These are phyloP conservation scores for Sphaceloma murrayae DNA, from an alignment of 2,329 filamentous ascomycete genomes.

Conservation along the genomic window DNA sequence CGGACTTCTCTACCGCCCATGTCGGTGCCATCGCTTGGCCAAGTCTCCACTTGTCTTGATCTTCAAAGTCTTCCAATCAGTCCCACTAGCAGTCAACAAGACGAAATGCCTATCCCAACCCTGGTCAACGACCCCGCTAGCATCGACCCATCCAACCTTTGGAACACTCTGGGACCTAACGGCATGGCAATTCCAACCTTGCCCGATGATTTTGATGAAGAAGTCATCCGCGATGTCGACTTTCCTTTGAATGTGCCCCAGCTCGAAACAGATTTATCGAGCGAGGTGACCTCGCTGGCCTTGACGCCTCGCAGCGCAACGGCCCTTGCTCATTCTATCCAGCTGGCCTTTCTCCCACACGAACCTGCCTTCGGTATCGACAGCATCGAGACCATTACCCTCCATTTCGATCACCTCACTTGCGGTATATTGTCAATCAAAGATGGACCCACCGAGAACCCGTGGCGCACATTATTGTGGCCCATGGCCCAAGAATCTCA, in stretches of 20 bases:
- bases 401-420: constrained; percentile 55
- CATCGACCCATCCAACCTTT: neutral
- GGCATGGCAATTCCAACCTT: too few species aligned
- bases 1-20: neutral
- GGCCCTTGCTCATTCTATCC: neutral
- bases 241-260: constrained; percentile 1
- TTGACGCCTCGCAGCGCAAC: constrained; percentile 16
- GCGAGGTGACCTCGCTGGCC: constrained; percentile 12
- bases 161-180: too few species aligned
- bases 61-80: neutral
- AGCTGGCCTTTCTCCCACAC: constrained; percentile 12
- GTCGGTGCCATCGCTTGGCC: neutral
- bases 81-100: too few species aligned
- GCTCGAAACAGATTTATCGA: constrained; percentile 3
- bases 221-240: neutral
- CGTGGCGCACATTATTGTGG: constrained; percentile 63
- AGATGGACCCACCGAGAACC: constrained; percentile 59
- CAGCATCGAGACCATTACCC: constrained; percentile 51
- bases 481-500: constrained; percentile 55
- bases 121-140: neutral
- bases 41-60: too few species aligned
- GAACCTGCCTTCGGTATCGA: constrained; percentile 26
- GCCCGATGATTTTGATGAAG: constrained; percentile 7
- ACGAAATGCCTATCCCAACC: neutral
- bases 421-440: constrained; percentile 64